A percentile compares a stretch with the other conserved stretches of the same genome.
These are phyloP conservation scores for Apiotrichum mycotoxinovorans DNA, from an alignment of 1,284 basidiomycete species.

Conservation along the genomic window DNA sequence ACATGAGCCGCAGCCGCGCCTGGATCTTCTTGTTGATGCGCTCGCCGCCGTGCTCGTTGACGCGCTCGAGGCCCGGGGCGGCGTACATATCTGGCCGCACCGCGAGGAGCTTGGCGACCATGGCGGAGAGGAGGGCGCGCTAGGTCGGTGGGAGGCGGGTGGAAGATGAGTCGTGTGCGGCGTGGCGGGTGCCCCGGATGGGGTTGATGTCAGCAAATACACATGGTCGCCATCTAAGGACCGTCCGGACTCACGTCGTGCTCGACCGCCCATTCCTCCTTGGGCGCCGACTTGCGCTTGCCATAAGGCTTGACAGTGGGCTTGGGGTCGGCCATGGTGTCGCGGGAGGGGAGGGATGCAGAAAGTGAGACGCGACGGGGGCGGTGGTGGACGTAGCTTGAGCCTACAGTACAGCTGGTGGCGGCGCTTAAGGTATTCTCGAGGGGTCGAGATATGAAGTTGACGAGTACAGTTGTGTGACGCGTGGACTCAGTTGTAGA, in stretches of 20 bases:
- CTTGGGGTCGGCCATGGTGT: too few species aligned
- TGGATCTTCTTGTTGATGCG: constrained; percentile 31
- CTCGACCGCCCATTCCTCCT: not conserved
- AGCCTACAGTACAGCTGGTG: too few species aligned
- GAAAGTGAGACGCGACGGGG: too few species aligned
- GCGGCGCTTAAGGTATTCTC: too few species aligned
- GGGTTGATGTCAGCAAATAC: too few species aligned
- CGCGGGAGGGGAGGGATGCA: too few species aligned
- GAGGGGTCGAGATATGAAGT: too few species aligned
- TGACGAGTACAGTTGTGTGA: too few species aligned
- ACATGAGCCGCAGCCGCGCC: constrained; percentile 8
- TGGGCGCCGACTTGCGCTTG: not conserved
- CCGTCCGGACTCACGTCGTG: constrained; percentile 7
- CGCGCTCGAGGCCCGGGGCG: constrained; percentile 15
- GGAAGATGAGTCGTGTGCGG: not conserved
- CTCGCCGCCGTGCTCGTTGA: constrained; percentile 28
- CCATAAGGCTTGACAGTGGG: not conserved
- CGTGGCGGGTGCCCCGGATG: too few species aligned
- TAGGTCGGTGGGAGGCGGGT: not conserved
- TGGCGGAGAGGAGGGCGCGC: not conserved
- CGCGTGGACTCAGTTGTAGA: too few species aligned
- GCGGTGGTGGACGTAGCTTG: too few species aligned
- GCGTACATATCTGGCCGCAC: constrained; percentile 20
- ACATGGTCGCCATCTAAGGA: too few species aligned
- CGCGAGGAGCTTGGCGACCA: constrained; percentile 6